phyloP scores from a whole-genome alignment of 2,329 filamentous ascomycete species.

The Epichloe sylvatica region DNA sequence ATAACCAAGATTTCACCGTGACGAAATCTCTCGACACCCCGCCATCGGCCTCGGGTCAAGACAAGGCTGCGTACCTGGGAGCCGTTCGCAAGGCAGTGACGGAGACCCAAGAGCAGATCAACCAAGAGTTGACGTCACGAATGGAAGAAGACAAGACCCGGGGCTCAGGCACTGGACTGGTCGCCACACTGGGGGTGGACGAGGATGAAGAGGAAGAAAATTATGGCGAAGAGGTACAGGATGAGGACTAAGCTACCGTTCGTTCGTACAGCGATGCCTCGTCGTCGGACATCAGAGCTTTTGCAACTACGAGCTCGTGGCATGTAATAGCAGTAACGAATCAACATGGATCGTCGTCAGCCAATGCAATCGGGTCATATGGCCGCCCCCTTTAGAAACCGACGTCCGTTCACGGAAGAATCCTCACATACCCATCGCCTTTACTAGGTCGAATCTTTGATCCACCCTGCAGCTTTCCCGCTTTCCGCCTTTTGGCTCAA shows the following conservation, averaged over 20 bases:
- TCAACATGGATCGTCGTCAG: background rate
- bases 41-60: conserved; percentile 22
- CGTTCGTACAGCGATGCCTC: background rate
- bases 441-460: conserved; percentile 19
- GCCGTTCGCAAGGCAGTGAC: conserved; percentile 43
- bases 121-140: conserved; percentile 54
- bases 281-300: background rate
- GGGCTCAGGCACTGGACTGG: conserved; percentile 18
- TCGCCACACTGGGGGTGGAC: conserved; percentile 22
- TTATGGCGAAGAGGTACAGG: conserved; percentile 73
- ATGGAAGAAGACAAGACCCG: conserved; percentile 60
- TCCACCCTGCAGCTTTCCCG: conserved; percentile 21
- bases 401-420: background rate
- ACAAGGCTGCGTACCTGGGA: conserved; percentile 46
- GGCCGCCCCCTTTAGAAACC: background rate
- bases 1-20: conserved; percentile 33
- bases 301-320: conserved; percentile 7
- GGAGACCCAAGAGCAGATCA: conserved; percentile 51
- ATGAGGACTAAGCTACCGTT: conserved; percentile 34
- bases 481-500: conserved; percentile 22
- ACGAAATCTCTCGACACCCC: conserved; percentile 23
- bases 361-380: background rate
- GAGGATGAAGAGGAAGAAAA: conserved; percentile 56
- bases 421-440: conserved; percentile 1
- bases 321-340: conserved; percentile 13